Evolutionary conservation across 2,329 filamentous ascomycete genomes (phyloP), one percentile per base, ranked within the genome.

Genomic region (Epichloe gansuensis): DNA sequence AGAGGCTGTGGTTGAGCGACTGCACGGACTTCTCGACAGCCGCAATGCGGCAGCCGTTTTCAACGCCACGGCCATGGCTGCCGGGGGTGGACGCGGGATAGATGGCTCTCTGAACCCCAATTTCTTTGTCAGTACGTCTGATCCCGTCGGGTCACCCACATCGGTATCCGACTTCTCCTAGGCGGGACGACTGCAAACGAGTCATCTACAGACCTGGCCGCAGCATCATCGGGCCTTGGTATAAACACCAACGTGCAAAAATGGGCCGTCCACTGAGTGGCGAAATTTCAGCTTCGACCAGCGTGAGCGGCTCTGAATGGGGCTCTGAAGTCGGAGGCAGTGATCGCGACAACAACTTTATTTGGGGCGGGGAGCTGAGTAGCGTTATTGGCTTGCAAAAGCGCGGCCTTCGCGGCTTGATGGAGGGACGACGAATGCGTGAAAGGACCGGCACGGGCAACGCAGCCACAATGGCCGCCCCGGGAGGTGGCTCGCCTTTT

Each of bases 61-160:
- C 75, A 98, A 98, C 59, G 93, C 93, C 0, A 93, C 91, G 0
- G 93, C 93, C 51, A 97, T 97, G 93, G 93, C 91, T 0, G 93
- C 93, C 1, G 93, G 93, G 11, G 91, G 93, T 28, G 93, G 93
- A 0, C 82, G 90, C 47, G 87, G 88, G 47, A 88, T 91, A 31
- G 83, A 86, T 51, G 88, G 76, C 39, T 75, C 72, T 1, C 68
- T 82, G 34, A 82, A 82, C 60, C 82, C 81, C 53, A 82, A 83
- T 61, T 82, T 77, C 65, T 82, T 78, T 60, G 74, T 80, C 5
- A 69, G 75, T 6, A 71, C 72, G 61, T 60, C 73, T 25, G 75
- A 77, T 38, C 67, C 67, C 1, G 63, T 75, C 12, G 62, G 59
- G 23, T 67, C 66, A 41, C 67, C 64, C 1, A 62, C 61, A 0